Evolutionary conservation across 1,284 basidiomycete genomes (phyloP), one percentile per base, ranked within the genome.

Genomic region (Microbotryum saponariae): DNA sequence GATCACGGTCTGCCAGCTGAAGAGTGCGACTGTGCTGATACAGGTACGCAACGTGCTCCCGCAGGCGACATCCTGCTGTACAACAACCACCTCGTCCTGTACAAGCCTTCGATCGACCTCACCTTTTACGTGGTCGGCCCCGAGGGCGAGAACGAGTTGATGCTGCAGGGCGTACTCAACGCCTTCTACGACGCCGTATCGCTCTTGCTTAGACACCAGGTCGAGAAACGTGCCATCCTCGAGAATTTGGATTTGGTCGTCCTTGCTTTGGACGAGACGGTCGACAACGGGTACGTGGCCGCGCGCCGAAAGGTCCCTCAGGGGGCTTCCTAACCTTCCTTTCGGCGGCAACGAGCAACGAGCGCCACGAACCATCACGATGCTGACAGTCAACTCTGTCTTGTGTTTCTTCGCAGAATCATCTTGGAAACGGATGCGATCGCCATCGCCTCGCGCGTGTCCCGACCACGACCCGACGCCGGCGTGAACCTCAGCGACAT

Each of bases 381-480:
- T 18, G 25, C 10, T 45, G 33, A 56, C 31, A 27, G 42, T 47
- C 7, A 10, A 31, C 16, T 54, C 47, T 49, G 25, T 42, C 29
- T 33, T 58, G 18, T 27, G 6, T 29, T 61, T 66, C 31, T 57
- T 45, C 25, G 44, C 73, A 97, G 94, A 50, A 89, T 98, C 76
- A 94, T 98, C 70, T 86, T 98, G 53, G 94, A 98, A 77, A 98
- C 93, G 1, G 96, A 99, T 76, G 82, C 91, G 6, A 85, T 89
- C 0, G 90, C 93, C 12, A 96, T 99, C 73, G 91, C 93, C 0
- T 92, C 91, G 44, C 81, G 96, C 62, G 96, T 98, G 54, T 94
- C 90, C 69, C 80, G 93, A 69, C 90, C 96, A 54, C 86, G 85
- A 71, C 87, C 93, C 21, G 96, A 98, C 76, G 87, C 90, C 59